Base-by-base conservation (phyloP, 208 protist species). In the Crithidia thermophila region DNA sequence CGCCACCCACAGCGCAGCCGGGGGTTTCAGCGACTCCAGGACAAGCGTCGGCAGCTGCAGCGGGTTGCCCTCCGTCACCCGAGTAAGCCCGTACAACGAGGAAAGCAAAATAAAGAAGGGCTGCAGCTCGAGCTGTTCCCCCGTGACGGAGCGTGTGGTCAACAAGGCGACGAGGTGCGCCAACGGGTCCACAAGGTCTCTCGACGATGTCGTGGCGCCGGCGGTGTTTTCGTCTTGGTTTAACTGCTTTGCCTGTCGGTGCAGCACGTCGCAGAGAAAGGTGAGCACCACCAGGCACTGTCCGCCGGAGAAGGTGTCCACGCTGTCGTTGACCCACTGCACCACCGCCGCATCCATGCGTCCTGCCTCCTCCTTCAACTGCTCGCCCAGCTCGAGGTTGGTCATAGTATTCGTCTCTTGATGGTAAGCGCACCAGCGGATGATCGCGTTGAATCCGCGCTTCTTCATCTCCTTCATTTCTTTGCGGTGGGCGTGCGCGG, bases 221-320 rank as follows among this genome's bases (percentile, higher is more conserved):
- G 5, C 40, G 20, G 3, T 23, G 9, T 8, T n/a, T 30, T 14
- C 14, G 16, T 16, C 5, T 58, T 58, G 31, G 2, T 40, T 56
- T 56, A 2, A 6, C 20, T n/a, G 18, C 21, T 25, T 1, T 8
- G 42, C n/a, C 18, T 57, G 49, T 5, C 60, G 61, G 28, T 52
- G 47, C 16, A 87, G 68, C 3, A 93, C 74, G 34, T 96, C 88
- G 46, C 75, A 87, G 25, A 96, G 59, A 50, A 94, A 87, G 30
- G 79, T 81, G 20, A 88, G 60, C 0, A 94, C 59, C 23, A 94
- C 77, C 13, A 96, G 67, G 30, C 75, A 65, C 71, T 96, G 91
- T 0, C 81, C 83, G 75, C 91, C 93, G 1, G 87, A 85, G 34
- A 96, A 83, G 23, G 18, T 70, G 14, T 39, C 16, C 46, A 47